Percentiles rank a stretch among this genome's conserved stretches.
These are phyloP conservation scores for Arthrocladium fulminans DNA, from an alignment of 2,329 filamentous ascomycete genomes.

Conservation along the genomic window DNA sequence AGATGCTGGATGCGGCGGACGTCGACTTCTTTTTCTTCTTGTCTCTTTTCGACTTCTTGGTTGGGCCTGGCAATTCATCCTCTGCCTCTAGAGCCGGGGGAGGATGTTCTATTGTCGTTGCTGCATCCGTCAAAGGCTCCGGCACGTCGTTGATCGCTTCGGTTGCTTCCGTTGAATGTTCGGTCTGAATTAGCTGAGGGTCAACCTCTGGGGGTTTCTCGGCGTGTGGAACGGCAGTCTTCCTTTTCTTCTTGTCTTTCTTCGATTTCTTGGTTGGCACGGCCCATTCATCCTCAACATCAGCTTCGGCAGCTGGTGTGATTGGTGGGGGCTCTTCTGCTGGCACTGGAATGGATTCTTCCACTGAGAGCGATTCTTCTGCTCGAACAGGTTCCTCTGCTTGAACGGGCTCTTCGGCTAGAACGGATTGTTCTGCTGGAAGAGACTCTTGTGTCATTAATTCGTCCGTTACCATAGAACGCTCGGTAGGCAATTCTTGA, in stretches of 20 bases:
- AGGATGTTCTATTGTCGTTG: too few relatives aligned
- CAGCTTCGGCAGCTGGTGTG: neutral
- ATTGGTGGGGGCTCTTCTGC: neutral
- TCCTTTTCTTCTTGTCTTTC: slow-evolving; percentile 20
- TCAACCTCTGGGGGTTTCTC: too few relatives aligned
- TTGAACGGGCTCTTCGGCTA: neutral
- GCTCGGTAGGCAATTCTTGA: neutral
- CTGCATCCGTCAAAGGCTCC: too few relatives aligned
- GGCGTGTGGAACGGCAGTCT: neutral
- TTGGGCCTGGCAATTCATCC: slow-evolving; percentile 16
- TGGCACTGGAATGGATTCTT: neutral
- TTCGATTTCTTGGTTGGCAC: slow-evolving; percentile 25
- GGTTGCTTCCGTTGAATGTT: neutral
- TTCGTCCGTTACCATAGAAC: neutral
- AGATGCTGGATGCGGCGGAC: neutral
- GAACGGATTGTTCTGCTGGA: neutral
- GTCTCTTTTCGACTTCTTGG: slow-evolving; percentile 26
- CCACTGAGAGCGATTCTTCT: neutral
- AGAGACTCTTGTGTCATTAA: neutral
- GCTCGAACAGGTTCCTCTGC: too few relatives aligned
- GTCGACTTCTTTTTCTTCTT: slow-evolving; percentile 17
- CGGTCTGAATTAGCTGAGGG: neutral
- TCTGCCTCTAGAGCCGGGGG: neutral
- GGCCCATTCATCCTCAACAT: slow-evolving; percentile 3
- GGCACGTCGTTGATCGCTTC: neutral